phyloP scores from a whole-genome alignment of 2,329 filamentous ascomycete genomes.

The Grosmannia clavigera region DNA sequence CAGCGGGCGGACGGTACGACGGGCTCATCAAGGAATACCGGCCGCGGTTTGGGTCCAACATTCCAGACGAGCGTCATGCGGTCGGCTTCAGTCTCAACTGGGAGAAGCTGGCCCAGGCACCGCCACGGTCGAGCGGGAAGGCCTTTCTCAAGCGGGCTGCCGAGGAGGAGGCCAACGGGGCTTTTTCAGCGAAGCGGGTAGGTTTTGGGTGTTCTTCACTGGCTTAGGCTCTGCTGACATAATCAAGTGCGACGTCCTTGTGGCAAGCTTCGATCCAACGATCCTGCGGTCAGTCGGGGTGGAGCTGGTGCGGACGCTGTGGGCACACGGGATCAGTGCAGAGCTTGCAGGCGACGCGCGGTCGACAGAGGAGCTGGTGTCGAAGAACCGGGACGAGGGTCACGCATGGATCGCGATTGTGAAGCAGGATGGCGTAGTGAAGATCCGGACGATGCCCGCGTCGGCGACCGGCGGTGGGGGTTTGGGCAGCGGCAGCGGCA shows the following conservation, averaged over 20 bases:
- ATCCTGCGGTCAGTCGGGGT: conserved; percentile 66
- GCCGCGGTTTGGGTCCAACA: conserved; percentile 48
- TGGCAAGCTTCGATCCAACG: conserved; percentile 73
- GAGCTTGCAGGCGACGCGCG: conserved; percentile 74
- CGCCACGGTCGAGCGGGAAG: conserved; percentile 29
- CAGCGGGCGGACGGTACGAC: conserved; percentile 89
- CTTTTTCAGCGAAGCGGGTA: conserved; percentile 53
- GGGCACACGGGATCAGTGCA: conserved; percentile 73
- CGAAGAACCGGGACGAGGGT: conserved; percentile 61
- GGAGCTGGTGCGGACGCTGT: conserved; percentile 65
- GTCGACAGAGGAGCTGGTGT: conserved; percentile 66
- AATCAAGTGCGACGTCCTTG: conserved; percentile 67
- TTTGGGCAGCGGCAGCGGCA: neutral
- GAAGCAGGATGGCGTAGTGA: conserved; percentile 61
- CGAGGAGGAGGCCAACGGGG: conserved; percentile 43
- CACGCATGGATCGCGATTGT: conserved; percentile 85
- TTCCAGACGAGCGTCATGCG: conserved; percentile 58
- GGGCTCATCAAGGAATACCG: conserved; percentile 73
- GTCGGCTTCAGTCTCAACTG: conserved; percentile 89
- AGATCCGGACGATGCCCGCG: conserved; percentile 59
- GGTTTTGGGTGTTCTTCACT: conserved; percentile 16
- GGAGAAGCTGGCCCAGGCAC: conserved; percentile 63
- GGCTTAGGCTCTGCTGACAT: too few relatives aligned
- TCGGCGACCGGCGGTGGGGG: neutral
- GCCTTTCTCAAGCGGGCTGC: conserved; percentile 53